Conservation (phyloP, 2,329 filamentous ascomycete species). For the Scortechinia acanthostroma region DNA sequence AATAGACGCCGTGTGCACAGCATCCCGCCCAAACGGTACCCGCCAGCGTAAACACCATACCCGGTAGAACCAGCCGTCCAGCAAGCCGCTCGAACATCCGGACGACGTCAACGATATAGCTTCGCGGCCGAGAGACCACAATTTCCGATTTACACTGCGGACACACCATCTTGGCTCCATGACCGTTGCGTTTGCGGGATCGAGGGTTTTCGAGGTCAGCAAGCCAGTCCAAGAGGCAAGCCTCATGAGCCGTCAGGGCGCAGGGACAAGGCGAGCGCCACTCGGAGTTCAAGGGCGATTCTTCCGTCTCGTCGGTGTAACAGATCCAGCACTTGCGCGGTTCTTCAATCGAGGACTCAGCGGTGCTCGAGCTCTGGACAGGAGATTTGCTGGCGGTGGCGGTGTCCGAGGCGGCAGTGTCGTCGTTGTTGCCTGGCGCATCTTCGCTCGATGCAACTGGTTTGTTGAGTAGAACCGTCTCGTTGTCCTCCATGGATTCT, state of each 20-base stretch:
- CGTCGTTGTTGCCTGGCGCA: no score
- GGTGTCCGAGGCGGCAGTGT: no score
- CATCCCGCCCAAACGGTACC: constrained; percentile 28
- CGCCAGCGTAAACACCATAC: constrained; percentile 12
- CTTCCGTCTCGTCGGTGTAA: constrained; percentile 44
- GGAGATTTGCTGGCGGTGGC: no score
- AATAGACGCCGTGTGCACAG: constrained; percentile 50
- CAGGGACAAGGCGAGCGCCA: constrained; percentile 91
- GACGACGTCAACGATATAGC: constrained; percentile 62
- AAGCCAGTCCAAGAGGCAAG: constrained; percentile 85
- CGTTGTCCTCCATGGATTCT: neutral
- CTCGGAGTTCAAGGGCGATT: constrained; percentile 29
- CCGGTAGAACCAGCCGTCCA: constrained; percentile 32
- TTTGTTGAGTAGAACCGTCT: neutral
- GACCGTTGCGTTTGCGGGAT: constrained; percentile 38
- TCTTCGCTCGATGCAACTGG: no score
- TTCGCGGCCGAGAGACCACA: constrained; percentile 66
- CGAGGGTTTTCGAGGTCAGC: constrained; percentile 70
- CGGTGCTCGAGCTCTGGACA: no score
- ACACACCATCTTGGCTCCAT: constrained; percentile 55
- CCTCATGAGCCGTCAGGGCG: constrained; percentile 82
- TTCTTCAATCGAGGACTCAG: constrained; percentile 6
- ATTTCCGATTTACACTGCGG: constrained; percentile 86
- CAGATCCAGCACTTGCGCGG: constrained; percentile 54
- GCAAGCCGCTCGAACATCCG: constrained; percentile 47